phyloP scores from a whole-genome alignment of 2,329 filamentous ascomycete species.

The Cladobotryum protrusum region DNA sequence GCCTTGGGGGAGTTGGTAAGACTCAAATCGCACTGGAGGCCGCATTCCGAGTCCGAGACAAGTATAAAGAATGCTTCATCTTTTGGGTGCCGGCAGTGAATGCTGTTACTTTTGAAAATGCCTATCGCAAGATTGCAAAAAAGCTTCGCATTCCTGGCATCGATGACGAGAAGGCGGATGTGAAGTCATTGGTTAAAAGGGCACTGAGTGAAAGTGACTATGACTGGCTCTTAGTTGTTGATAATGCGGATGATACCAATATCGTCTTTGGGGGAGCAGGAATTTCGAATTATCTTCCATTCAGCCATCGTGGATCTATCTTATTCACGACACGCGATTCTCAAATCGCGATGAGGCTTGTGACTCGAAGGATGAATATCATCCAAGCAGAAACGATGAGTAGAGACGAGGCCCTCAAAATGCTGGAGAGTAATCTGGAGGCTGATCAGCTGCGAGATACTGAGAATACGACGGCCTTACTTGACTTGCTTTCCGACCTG shows the following conservation, averaged over 20 bases:
- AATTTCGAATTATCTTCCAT: conserved; percentile 6
- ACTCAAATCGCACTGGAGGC: conserved; percentile 30
- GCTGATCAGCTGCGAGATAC: conserved; percentile 16
- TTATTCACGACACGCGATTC: conserved; percentile 14
- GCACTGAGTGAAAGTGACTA: conserved; percentile 21
- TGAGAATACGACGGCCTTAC: conserved; percentile 17
- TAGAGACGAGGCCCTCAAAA: conserved; percentile 14
- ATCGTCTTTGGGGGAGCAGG: conserved; percentile 19
- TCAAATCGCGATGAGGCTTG: conserved; percentile 8
- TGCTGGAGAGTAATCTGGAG: conserved; percentile 17
- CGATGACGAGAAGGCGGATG: conserved; percentile 25
- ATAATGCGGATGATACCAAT: conserved; percentile 36
- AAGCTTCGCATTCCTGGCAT: conserved; percentile 21
- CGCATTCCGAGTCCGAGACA: conserved; percentile 21
- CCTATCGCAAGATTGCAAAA: conserved; percentile 28
- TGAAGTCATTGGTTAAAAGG: conserved; percentile 29
- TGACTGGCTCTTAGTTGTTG: conserved; percentile 38
- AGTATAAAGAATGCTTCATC: conserved; percentile 26
- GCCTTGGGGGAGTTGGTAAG: conserved; percentile 30
- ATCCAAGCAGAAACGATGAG: conserved; percentile 19
- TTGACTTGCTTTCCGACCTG: conserved; percentile 24
- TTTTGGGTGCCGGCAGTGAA: conserved; percentile 34
- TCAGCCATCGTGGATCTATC: conserved; percentile 12
- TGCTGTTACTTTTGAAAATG: conserved; percentile 25
- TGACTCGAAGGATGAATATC: conserved; percentile 8